Evolutionary conservation across 2,329 filamentous ascomycete species (phyloP).

Genomic region (Hymenoscyphus occultus): DNA sequence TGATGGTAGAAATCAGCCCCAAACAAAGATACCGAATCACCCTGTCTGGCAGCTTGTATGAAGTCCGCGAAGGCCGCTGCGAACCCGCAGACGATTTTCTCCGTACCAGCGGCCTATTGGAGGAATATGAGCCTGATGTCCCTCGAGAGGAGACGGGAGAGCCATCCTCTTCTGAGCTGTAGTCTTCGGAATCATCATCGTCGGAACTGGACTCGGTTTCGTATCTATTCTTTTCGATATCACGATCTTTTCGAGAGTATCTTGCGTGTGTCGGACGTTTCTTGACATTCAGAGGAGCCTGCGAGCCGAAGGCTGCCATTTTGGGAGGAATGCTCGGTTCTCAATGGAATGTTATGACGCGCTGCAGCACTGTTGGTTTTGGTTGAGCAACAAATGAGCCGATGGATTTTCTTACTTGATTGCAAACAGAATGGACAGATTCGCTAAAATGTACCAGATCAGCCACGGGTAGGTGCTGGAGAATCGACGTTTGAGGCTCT

Average conservation of each 20-base stretch:
- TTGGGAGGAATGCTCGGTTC: constrained; percentile 15
- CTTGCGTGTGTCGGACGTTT: constrained; percentile 32
- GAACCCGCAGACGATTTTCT: constrained; percentile 25
- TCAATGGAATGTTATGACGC: constrained; percentile 9
- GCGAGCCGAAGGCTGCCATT: constrained; percentile 49
- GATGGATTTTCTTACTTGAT: neutral
- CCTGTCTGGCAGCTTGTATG: constrained; percentile 57
- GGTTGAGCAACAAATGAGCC: neutral
- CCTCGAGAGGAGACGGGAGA: constrained; percentile 33
- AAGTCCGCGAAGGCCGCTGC: constrained; percentile 15
- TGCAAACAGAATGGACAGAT: neutral
- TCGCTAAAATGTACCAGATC: neutral
- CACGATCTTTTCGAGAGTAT: constrained; percentile 24
- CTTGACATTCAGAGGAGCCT: constrained; percentile 41
- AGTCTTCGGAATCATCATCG: constrained; percentile 41
- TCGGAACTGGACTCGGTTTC: constrained; percentile 43
- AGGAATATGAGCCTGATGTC: constrained; percentile 33
- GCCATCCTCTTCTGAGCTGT: constrained; percentile 32
- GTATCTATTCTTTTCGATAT: constrained; percentile 33
- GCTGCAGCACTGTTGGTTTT: neutral
- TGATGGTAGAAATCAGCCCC: constrained; percentile 62
- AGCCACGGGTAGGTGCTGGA: neutral
- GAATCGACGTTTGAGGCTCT: neutral
- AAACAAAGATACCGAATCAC: constrained; percentile 78
- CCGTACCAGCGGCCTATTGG: constrained; percentile 33